phyloP scores from a whole-genome alignment of 2,329 filamentous ascomycete genomes.

The Microdochium trichocladiopsis region DNA sequence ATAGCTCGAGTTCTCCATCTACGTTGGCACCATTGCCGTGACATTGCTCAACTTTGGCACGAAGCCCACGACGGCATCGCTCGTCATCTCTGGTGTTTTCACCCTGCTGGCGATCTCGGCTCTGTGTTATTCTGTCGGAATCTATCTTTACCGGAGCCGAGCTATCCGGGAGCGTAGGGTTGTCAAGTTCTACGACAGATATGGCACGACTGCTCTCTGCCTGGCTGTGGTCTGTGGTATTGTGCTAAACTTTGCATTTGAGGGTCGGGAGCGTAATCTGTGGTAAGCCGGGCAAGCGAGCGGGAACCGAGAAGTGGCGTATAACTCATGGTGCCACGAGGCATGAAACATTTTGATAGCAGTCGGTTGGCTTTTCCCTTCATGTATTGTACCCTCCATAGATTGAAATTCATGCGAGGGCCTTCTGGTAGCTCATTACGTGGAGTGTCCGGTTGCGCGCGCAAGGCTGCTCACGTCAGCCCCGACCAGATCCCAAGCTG shows the following conservation, averaged over 20 bases:
- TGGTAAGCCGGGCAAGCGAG: slow-evolving; percentile 30
- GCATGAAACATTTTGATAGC: no score
- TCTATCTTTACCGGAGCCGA: slow-evolving; percentile 83
- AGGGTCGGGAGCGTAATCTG: slow-evolving; percentile 54
- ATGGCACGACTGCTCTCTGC: slow-evolving; percentile 76
- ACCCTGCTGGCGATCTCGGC: slow-evolving; percentile 72
- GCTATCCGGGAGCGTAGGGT: slow-evolving; percentile 78
- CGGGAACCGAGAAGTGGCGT: not conserved
- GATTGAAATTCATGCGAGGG: no score
- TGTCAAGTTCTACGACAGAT: slow-evolving; percentile 87
- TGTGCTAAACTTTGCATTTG: slow-evolving; percentile 70
- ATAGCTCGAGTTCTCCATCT: slow-evolving; percentile 90
- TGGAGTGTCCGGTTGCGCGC: no score
- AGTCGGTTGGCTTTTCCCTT: no score
- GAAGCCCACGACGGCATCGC: slow-evolving; percentile 48
- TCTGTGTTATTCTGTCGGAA: slow-evolving; percentile 73
- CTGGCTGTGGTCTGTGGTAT: slow-evolving; percentile 67
- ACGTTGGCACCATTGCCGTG: slow-evolving; percentile 81
- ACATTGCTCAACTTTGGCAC: slow-evolving; percentile 76
- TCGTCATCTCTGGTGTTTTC: slow-evolving; percentile 69
- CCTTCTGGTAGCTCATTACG: no score
- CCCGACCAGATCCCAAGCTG: no score
- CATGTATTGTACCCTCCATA: no score
- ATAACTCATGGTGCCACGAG: not conserved
- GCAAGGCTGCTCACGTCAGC: no score